A percentile compares a stretch with the other conserved stretches of the same genome.
These are phyloP conservation scores for Paraurostyla sp. DNA, from an alignment of 73 alveolate genomes.

Conservation along the genomic window DNA sequence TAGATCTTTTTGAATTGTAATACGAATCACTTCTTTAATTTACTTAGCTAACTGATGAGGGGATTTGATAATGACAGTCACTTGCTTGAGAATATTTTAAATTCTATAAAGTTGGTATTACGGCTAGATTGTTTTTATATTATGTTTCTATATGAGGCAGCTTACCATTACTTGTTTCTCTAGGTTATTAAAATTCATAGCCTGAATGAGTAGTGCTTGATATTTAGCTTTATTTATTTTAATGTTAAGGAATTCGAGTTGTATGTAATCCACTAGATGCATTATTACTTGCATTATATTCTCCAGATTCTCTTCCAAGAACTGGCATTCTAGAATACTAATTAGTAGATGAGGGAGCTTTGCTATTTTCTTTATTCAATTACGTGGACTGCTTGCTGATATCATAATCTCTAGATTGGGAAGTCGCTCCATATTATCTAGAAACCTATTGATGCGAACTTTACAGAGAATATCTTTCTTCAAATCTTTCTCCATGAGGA, in stretches of 20 bases:
- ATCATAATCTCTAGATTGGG: not conserved
- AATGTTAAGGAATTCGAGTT: conserved; percentile 19
- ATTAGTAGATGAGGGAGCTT: not conserved
- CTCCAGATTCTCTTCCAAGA: not conserved
- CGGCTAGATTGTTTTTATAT: not conserved
- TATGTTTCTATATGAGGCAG: conserved; percentile 7
- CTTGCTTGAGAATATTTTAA: not conserved
- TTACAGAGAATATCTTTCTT: no score
- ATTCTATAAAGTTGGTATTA: not conserved
- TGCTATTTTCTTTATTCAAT: conserved; percentile 1
- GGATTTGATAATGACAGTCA: no score
- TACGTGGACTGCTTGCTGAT: not conserved
- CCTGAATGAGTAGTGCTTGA: no score
- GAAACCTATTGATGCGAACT: no score
- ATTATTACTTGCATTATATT: not conserved
- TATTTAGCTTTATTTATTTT: no score
- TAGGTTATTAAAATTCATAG: not conserved
- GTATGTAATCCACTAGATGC: conserved; percentile 25
- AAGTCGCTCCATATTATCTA: conserved; percentile 11
- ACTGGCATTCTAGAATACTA: conserved; percentile 39
- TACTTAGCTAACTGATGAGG: no score
- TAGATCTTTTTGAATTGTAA: conserved; percentile 17
- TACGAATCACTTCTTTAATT: not conserved
- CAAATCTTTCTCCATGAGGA: no score
- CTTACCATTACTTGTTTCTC: not conserved